Conservation (phyloP, 2,329 filamentous ascomycete species). For the Teratosphaeriaceae sp. region DNA sequence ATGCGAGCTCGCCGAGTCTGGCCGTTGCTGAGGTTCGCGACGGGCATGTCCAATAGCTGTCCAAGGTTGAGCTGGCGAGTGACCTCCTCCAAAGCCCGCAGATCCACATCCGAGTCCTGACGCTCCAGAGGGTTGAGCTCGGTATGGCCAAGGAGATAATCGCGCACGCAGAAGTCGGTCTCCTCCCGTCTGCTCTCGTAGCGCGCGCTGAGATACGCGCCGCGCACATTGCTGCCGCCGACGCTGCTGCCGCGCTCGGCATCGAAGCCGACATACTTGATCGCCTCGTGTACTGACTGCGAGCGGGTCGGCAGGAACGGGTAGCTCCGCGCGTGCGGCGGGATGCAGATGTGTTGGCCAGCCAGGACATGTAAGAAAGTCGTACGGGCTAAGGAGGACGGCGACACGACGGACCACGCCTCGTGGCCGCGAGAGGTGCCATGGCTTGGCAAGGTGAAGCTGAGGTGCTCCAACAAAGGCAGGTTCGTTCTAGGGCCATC, state of each 20-base stretch:
- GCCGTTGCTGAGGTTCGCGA: slow-evolving; percentile 87
- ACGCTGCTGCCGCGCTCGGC: slow-evolving; percentile 54
- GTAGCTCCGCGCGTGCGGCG: slow-evolving; percentile 67
- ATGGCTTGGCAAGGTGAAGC: slow-evolving; percentile 55
- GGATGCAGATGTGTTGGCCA: slow-evolving; percentile 68
- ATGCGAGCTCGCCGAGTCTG: slow-evolving; percentile 84
- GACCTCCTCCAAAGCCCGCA: slow-evolving; percentile 54
- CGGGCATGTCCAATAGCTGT: slow-evolving; percentile 68
- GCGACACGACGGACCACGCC: slow-evolving; percentile 80
- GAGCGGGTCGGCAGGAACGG: slow-evolving; percentile 62
- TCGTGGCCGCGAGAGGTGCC: slow-evolving; percentile 30
- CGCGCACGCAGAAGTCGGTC: slow-evolving; percentile 76
- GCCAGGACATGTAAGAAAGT: slow-evolving; percentile 73
- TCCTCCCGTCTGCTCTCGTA: slow-evolving; percentile 85
- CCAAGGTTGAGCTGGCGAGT: slow-evolving; percentile 63
- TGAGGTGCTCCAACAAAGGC: slow-evolving; percentile 65
- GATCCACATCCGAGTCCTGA: slow-evolving; percentile 33
- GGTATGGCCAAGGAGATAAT: slow-evolving; percentile 77
- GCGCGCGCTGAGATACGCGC: slow-evolving; percentile 78
- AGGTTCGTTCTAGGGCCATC: slow-evolving; percentile 50
- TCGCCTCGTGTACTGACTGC: slow-evolving; percentile 58
- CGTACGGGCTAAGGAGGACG: slow-evolving; percentile 72
- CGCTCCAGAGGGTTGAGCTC: slow-evolving; percentile 67
- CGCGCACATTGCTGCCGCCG: slow-evolving; percentile 52
- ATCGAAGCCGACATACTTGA: slow-evolving; percentile 89